Conservation (phyloP, 345 rosid genomes). For the Eucalyptus polybractea region DNA sequence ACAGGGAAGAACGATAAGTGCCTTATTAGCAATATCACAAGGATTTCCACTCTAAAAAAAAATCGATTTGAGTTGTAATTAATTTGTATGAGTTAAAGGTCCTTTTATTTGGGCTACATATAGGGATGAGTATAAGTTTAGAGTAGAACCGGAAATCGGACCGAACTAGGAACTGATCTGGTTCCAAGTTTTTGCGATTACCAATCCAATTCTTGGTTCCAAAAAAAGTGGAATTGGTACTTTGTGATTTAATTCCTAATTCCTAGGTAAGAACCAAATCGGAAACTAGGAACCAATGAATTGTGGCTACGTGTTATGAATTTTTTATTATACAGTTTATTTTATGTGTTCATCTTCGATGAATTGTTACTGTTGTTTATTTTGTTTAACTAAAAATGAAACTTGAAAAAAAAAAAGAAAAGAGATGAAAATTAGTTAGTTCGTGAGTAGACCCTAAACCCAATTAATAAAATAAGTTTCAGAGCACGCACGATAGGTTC, state of each 20-base stretch:
- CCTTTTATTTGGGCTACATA: not conserved
- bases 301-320: accelerated
- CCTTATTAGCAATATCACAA: not conserved
- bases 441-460: not conserved
- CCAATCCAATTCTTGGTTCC: accelerated
- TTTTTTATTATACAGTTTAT: no score
- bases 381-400: not conserved
- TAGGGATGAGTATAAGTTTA: not conserved
- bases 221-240: no score
- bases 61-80: not conserved
- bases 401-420: no score
- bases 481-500: no score
- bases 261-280: not conserved
- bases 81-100: not conserved
- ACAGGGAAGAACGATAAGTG: not conserved
- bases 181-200: accelerated
- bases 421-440: not conserved
- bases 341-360: not conserved
- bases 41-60: not conserved
- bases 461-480: no score
- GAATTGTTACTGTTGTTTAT: no score
- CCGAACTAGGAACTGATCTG: accelerated
- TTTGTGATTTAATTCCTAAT: not conserved
- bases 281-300: not conserved
- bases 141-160: not conserved